Percentiles rank a stretch among this genome's conserved stretches.
Conservation (phyloP, 306 rosid species). For the Acacia acuminata region DNA sequence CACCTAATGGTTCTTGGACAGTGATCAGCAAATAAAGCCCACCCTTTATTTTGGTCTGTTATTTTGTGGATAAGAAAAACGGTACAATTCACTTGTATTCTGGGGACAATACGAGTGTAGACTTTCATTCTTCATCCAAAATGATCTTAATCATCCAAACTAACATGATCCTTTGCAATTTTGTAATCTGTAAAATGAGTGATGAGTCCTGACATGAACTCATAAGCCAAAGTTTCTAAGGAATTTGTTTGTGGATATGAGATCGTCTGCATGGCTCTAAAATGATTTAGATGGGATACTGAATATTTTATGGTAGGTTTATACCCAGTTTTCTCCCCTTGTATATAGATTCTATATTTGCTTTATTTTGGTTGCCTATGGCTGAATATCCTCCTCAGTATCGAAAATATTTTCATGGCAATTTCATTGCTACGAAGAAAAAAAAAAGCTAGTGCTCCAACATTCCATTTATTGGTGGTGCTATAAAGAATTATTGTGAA, state of each 20-base stretch:
- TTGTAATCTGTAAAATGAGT: conserved; percentile 15
- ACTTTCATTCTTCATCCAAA: not conserved
- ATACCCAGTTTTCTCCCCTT: not conserved
- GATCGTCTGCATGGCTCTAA: not conserved
- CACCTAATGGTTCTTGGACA: conserved; percentile 47
- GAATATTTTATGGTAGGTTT: not conserved
- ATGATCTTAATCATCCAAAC: not conserved
- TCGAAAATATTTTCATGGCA: not conserved
- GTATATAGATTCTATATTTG: too few relatives aligned
- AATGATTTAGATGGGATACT: not conserved
- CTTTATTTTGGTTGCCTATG: not conserved
- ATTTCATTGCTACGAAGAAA: not conserved
- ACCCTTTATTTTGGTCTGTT: conserved; percentile 28
- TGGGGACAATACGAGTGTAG: conserved; percentile 15
- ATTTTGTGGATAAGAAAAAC: conserved; percentile 23
- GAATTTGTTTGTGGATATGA: not conserved
- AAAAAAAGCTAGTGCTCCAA: not conserved
- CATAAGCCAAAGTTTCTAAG: not conserved
- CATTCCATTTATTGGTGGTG: not conserved
- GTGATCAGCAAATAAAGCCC: conserved; percentile 38
- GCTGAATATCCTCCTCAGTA: not conserved
- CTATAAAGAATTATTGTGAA: not conserved
- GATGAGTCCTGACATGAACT: not conserved
- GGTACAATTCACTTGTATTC: conserved; percentile 6
- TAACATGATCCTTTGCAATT: conserved; percentile 9